These are phyloP conservation scores for Flaveria robusta DNA, from an alignment of 129 eudicot species.

Conservation along the genomic window DNA sequence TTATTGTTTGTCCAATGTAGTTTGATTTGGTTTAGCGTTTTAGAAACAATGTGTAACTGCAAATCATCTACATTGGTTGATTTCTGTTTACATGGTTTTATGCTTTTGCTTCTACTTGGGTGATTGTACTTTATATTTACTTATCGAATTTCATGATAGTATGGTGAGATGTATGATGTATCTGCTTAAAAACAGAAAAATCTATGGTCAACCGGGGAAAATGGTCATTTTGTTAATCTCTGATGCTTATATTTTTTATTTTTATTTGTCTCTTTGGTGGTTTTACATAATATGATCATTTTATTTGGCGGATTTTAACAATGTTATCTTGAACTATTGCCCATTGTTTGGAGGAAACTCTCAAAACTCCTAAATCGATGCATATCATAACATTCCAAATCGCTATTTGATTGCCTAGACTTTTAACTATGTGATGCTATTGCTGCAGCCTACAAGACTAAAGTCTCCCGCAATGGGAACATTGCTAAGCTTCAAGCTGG, in stretches of 20 bases:
- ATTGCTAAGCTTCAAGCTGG: slow-evolving; percentile 90
- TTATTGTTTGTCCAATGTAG: background rate
- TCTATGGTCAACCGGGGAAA: background rate
- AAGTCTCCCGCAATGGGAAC: slow-evolving; percentile 81
- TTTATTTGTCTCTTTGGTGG: background rate
- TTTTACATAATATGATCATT: background rate
- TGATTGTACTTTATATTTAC: background rate
- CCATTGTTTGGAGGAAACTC: background rate
- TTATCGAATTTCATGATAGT: background rate
- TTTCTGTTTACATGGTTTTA: background rate
- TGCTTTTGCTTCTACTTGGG: background rate
- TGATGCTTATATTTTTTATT: background rate
- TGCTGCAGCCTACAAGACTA: slow-evolving; percentile 69
- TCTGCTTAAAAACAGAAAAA: background rate
- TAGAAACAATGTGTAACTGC: background rate
- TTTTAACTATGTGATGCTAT: background rate
- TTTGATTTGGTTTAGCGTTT: background rate
- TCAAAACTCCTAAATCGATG: background rate
- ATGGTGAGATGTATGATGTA: background rate
- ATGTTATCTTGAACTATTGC: background rate
- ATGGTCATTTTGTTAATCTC: background rate
- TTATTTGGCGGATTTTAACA: background rate
- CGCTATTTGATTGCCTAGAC: background rate
- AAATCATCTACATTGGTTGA: background rate
- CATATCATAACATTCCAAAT: background rate